These are phyloP conservation scores for Wickerhamomyces rabaulensis DNA, from an alignment of 805 yeast genomes.

Conservation along the genomic window DNA sequence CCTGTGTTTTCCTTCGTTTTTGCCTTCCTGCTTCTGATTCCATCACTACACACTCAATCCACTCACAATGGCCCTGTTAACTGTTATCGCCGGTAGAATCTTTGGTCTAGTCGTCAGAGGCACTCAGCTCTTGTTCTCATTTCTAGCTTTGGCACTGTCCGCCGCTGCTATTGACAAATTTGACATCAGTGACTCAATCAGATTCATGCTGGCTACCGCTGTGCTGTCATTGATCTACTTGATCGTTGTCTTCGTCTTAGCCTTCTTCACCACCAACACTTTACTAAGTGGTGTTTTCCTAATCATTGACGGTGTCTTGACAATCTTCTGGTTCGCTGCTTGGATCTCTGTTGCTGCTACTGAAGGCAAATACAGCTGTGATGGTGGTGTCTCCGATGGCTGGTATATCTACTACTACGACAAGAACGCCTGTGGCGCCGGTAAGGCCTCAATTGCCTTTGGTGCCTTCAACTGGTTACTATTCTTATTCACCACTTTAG, in stretches of 20 bases:
- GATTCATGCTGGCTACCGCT: background rate
- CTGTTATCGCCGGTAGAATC: background rate
- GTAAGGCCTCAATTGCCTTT: constrained; percentile 13
- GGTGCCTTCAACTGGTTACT: constrained; percentile 5
- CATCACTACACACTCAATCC: background rate
- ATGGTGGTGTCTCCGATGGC: constrained; percentile 17
- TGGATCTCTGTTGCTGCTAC: constrained; percentile 28
- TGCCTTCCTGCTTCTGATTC: background rate
- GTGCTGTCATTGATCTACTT: constrained; percentile 16
- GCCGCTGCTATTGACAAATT: constrained; percentile 12
- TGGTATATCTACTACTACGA: background rate
- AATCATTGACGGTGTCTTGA: constrained; percentile 23
- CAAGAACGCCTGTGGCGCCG: constrained; percentile 7
- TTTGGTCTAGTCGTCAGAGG: background rate
- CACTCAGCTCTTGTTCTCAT: background rate
- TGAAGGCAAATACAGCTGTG: background rate
- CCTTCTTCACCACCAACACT: constrained; percentile 12
- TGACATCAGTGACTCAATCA: constrained; percentile 1
- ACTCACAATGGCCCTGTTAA: background rate
- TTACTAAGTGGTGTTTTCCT: constrained; percentile 23
- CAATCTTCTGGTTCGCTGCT: constrained; percentile 27
- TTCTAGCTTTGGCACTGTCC: constrained; percentile 1
- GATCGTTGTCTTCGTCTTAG: constrained; percentile 14
- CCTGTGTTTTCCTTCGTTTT: background rate
- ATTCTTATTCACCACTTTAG: background rate